Conservation (phyloP, 306 rosid genomes). For the Rosa lucieae region DNA sequence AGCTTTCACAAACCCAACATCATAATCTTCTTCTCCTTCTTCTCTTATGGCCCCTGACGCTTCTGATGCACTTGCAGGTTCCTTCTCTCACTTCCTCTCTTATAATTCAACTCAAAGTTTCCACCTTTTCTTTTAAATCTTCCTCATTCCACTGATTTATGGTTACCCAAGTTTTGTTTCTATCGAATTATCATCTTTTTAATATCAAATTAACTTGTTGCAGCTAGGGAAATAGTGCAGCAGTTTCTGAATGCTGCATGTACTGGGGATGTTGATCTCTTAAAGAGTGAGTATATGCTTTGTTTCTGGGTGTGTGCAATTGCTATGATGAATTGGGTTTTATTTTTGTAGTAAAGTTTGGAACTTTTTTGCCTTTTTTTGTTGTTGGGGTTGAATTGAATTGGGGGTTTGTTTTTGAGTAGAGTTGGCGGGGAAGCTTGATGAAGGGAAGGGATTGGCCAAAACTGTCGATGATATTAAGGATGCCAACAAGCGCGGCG, state of each 20-base stretch:
- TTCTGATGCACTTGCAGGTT: conserved; percentile 90
- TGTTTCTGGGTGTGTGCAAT: background rate
- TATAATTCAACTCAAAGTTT: background rate
- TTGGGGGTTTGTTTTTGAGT: conserved; percentile 15
- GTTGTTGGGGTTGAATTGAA: background rate
- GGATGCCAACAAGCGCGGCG: conserved; percentile 94
- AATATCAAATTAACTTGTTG: conserved; percentile 13
- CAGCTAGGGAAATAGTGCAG: conserved; percentile 85
- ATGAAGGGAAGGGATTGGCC: conserved; percentile 67
- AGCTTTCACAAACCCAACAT: background rate
- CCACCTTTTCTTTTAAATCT: background rate
- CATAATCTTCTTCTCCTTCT: background rate
- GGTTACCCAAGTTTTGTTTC: background rate
- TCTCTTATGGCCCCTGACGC: conserved; percentile 71
- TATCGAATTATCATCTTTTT: background rate
- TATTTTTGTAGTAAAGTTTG: background rate
- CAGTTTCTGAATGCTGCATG: conserved; percentile 80
- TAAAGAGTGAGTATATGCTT: conserved; percentile 52
- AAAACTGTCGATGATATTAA: conserved; percentile 71
- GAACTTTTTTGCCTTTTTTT: background rate
- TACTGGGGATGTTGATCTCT: conserved; percentile 71
- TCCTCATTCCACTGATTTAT: background rate
- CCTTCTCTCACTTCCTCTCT: background rate
- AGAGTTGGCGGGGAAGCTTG: conserved; percentile 73
- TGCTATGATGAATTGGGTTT: background rate